These are phyloP conservation scores for Penicillium brevicompactum DNA, from an alignment of 2,329 filamentous ascomycete species.

Conservation along the genomic window DNA sequence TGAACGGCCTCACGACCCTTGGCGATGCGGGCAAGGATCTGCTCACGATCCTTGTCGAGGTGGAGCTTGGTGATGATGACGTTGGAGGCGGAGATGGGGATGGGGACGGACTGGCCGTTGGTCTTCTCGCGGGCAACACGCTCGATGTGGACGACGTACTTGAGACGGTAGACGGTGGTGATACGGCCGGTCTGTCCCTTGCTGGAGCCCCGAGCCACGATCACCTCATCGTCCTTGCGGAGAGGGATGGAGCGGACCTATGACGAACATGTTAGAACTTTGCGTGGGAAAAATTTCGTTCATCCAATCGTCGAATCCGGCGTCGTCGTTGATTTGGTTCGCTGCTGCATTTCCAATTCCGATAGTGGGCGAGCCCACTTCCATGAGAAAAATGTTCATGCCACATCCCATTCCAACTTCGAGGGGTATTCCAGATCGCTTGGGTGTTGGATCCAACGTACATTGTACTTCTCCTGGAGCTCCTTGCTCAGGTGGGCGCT, in stretches of 20 bases:
- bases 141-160: conserved; percentile 97
- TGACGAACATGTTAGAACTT: conserved; percentile 20
- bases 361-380: neutral
- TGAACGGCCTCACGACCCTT: conserved; percentile 51
- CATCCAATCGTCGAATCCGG: neutral
- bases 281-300: neutral
- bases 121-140: conserved; percentile 96
- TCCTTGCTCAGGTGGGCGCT: conserved; percentile 94
- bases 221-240: conserved; percentile 96
- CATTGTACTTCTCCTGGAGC: conserved; percentile 98
- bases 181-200: conserved; percentile 99
- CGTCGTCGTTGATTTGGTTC: neutral
- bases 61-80: conserved; percentile 99
- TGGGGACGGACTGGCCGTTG: conserved; percentile 91
- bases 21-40: conserved; percentile 49
- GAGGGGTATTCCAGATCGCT: neutral
- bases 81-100: conserved; percentile 95
- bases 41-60: conserved; percentile 64
- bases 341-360: conserved; percentile 3
- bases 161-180: conserved; percentile 95
- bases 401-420: conserved; percentile 7
- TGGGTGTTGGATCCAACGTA: conserved; percentile 52
- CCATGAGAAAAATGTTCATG: neutral
- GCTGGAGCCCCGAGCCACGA: conserved; percentile 87
- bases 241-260: conserved; percentile 94